A percentile compares a stretch with the other conserved stretches of the same genome.
Evolutionary conservation across 805 yeast genomes (phyloP).

Genomic region (Starmerella potacharoeniae): DNA sequence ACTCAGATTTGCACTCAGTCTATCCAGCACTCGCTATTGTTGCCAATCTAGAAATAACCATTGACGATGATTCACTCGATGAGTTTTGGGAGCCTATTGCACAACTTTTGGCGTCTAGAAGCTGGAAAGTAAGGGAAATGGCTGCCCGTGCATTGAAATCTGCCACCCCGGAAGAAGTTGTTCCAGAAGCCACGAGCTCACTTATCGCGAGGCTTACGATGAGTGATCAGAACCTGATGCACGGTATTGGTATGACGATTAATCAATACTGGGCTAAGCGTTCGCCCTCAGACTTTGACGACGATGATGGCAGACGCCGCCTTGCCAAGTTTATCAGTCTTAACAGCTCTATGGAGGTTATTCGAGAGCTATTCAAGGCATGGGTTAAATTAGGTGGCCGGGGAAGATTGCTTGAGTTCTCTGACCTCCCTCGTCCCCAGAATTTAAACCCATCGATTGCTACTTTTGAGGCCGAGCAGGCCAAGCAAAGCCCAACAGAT

Average conservation of each 20-base stretch:
- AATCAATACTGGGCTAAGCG: neutral
- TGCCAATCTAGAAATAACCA: conserved; percentile 52
- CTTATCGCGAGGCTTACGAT: conserved; percentile 21
- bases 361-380: conserved; percentile 10
- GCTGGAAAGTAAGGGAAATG: conserved; percentile 83
- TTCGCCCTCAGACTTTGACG: neutral
- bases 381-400: conserved; percentile 4
- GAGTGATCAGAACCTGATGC: conserved; percentile 37
- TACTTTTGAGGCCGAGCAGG: conserved; percentile 17
- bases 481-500: neutral
- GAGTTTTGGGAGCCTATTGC: conserved; percentile 42
- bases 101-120: conserved; percentile 38
- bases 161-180: conserved; percentile 27
- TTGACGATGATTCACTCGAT: conserved; percentile 37
- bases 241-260: conserved; percentile 37
- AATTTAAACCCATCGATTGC: conserved; percentile 16
- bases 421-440: conserved; percentile 1
- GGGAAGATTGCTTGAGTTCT: conserved; percentile 3
- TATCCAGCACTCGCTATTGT: conserved; percentile 69
- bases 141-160: conserved; percentile 61
- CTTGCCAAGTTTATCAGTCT: neutral
- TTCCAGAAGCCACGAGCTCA: conserved; percentile 25
- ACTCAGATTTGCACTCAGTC: conserved; percentile 38
- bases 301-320: neutral
- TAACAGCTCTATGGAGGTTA: conserved; percentile 16